Evolutionary conservation across 352 stramenopile species (phyloP).

Genomic region (Globisporangium alternatum): DNA sequence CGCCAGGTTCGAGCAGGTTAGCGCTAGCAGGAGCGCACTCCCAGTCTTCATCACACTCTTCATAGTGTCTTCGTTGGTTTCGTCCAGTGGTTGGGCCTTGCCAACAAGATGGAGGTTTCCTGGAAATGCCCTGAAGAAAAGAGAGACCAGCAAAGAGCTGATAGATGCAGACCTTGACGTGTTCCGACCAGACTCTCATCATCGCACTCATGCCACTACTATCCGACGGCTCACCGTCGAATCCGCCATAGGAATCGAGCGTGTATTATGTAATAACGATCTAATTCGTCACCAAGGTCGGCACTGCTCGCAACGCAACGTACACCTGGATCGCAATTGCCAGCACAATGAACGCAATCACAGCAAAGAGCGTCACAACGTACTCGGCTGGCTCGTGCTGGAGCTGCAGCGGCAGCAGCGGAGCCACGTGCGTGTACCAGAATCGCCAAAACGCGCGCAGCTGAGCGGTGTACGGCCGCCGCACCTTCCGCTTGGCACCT

Average conservation of each 20-base stretch:
- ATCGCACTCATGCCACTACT: no score
- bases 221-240: no score
- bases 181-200: neutral
- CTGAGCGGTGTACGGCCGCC: neutral
- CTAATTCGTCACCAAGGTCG: neutral
- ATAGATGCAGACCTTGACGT: neutral
- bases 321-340: constrained; percentile 12
- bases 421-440: constrained; percentile 12
- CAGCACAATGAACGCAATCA: constrained; percentile 11
- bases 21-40: neutral
- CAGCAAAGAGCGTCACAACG: constrained; percentile 6
- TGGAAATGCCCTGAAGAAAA: neutral
- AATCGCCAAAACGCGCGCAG: constrained; percentile 10
- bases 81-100: neutral
- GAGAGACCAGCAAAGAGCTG: no score
- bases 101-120: neutral
- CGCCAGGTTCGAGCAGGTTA: neutral
- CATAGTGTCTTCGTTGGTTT: neutral
- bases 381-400: constrained; percentile 13
- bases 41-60: neutral
- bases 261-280: neutral
- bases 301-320: constrained; percentile 1
- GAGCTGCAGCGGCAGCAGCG: constrained; percentile 10
- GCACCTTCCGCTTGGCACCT: neutral
- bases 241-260: neutral